Evolutionary conservation across 805 yeast species (phyloP), one percentile per base, ranked within the genome.

Genomic region (Torulaspora microellipsoides): DNA sequence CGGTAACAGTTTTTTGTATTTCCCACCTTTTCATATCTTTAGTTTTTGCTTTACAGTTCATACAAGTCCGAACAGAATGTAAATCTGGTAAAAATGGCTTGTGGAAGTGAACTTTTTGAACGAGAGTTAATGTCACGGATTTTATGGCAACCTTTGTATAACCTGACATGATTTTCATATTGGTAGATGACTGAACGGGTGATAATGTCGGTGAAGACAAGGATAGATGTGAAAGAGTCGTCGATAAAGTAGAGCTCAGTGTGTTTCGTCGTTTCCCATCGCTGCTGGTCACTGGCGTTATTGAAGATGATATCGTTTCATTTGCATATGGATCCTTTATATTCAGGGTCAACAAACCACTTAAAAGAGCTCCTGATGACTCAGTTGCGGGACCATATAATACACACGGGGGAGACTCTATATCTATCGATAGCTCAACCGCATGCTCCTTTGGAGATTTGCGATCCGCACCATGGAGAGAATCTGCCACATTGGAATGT

Each of bases 371-470:
- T 1, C 99, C 99, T 0, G 95, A 74, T 1, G 93, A 80, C 46
- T 86, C 93, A 8, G 66, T 63, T 2, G 90, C 84, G 0, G 75
- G 65, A 0, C 99, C 99, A 58, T 85, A 91, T 43, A 93, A 67
- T 36, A 87, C 78, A 31, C 90, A 73, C 0, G 99, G 99, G 1
- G 98, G 98, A 1, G 95, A 83, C 60, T 93, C 99, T 15, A 93
- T 69, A 31, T 73, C 72, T 28, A 90, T 73, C 0, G 80, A 60
- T 10, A 86, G 64, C 28, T 74, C 69, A 28, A 76, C 62, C 1
- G 76, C 75, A 30, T 62, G 65, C 4, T 47, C 47, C 5, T 48
- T 52, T n/a, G 51, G 44, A 14, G 44, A 31, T 32, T 33, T 33
- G 13, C 40, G 37, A 20, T 20, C 25, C 25, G 8, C 8, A 20